Evolutionary conservation across 345 rosid genomes (phyloP), one percentile per base, ranked within the genome.

Genomic region (Arabidopsis thaliana): DNA sequence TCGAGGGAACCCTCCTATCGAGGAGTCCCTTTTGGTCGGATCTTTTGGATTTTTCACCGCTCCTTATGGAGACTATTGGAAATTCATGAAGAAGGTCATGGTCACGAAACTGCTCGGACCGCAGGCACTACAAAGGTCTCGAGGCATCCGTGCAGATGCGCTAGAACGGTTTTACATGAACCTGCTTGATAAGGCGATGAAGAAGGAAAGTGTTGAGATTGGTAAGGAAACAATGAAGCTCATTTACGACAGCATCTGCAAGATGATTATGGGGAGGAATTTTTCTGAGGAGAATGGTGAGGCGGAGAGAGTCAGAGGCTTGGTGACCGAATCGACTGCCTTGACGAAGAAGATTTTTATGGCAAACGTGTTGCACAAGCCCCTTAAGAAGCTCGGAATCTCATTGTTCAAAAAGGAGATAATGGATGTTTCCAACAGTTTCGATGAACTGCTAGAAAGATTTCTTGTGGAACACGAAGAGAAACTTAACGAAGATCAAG

Each of bases 371-470:
- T 33, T 45, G 12, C 45, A 30, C 11, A 67, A 7, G 86, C 32
- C 9, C 6, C 40, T 68, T 8, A 7, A 52, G 50, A 67, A 34
- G 50, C 13, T 69, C 4, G 55, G 65, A 13, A 55, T 69, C 42
- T 85, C 84, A 20, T 87, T 90, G 0, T 82, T 77, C 20, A 52
- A 69, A 71, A 87, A 78, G 69, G 81, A 84, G 77, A 76, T 89
- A 2, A 74, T 81, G 84, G 83, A 82, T 71, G 89, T 73, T 11
- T 76, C 87, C 1, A 65, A 52, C 16, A 80, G 76, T 67, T 86
- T 78, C 33, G 89, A 80, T 42, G 44, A 44, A 16, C 34, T 87
- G 82, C 79, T 89, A 76, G 96, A 87, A 64, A 85, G 71, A 79
- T 85, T 85, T 74, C 79, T 87, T 24, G 75, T 57, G 77, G 84